Evolutionary conservation across 257 asterid genomes (phyloP), one percentile per base, ranked within the genome.

Genomic region (Mitragyna speciosa): DNA sequence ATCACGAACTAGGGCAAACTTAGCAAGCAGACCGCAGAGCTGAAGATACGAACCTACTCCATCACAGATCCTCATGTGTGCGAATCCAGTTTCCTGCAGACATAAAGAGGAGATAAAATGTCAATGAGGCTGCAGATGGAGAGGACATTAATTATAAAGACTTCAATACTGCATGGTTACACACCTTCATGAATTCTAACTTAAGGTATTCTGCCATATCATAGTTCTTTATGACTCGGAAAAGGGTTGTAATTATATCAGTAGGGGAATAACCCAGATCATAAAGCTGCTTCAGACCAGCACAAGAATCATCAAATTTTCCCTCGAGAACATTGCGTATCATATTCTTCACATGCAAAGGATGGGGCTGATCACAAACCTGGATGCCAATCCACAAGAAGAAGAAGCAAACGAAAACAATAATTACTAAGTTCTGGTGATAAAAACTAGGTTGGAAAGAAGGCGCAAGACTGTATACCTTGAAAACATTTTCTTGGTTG

Each of bases 331-430:
- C 92, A 81, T 94, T 93, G 28, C 91, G 90, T n/a, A 92, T 90
- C 91, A 96, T 91, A 88, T 85, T 96, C 86, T 96, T 96, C 86
- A 94, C 97, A 59, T 96, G 97, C 94, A 96, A 86, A 17, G 98
- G 97, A 83, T 96, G 98, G 47, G 99, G 99, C 85, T 96, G 99
- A 84, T 94, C 99, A 78, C 98, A 96, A 39, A 95, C 99, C 99
- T 95, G 85, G 67, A 54, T 75, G 73, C 30, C 28, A 41, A 52
- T 26, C 61, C 63, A 80, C 22, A 73, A 41, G 77, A 72, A 49
- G 59, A 66, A 65, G n/a, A 49, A 51, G 26, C 16, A 31, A 26
- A 59, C 52, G 22, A 70, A 15, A 11, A 72, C 48, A 81, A 49
- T 36, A 26, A 63, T 22, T 12, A 33, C 12, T 20, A 15, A 12